phyloP scores from a whole-genome alignment of 2,329 filamentous ascomycete genomes.

The Botrytis medusae region DNA sequence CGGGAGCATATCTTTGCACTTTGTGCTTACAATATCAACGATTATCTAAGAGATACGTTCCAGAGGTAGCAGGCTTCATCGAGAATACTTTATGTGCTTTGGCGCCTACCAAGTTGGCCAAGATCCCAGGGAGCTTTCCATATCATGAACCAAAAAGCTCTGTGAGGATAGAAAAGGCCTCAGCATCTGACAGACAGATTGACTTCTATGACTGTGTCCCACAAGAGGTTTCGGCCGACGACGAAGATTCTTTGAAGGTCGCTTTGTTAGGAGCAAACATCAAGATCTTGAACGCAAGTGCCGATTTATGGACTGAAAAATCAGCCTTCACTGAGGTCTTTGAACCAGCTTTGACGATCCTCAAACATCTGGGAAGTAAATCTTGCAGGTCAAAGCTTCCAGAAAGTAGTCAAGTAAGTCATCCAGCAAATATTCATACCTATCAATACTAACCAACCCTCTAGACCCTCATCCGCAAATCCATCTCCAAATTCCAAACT shows the following conservation, averaged over 20 bases:
- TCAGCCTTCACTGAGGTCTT: slow-evolving; percentile 79
- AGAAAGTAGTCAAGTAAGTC: slow-evolving; percentile 32
- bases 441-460: background rate
- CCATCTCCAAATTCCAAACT: slow-evolving; percentile 47
- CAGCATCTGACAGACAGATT: slow-evolving; percentile 52
- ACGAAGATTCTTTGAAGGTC: slow-evolving; percentile 48
- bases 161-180: slow-evolving; percentile 51
- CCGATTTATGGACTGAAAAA: slow-evolving; percentile 72
- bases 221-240: slow-evolving; percentile 29
- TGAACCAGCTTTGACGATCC: slow-evolving; percentile 56
- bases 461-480: slow-evolving; percentile 32
- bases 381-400: slow-evolving; percentile 53
- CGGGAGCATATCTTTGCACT: slow-evolving; percentile 76
- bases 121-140: slow-evolving; percentile 58
- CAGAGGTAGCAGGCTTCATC: slow-evolving; percentile 81
- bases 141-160: slow-evolving; percentile 55
- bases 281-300: slow-evolving; percentile 64
- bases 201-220: slow-evolving; percentile 57
- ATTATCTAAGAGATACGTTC: slow-evolving; percentile 82
- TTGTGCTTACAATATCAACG: slow-evolving; percentile 80
- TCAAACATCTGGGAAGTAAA: slow-evolving; percentile 61
- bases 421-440: background rate
- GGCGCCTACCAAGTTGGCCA: slow-evolving; percentile 53
- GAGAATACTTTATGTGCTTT: slow-evolving; percentile 71
- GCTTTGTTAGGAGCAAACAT: slow-evolving; percentile 63